A percentile compares a stretch with the other conserved stretches of the same genome.
Evolutionary conservation across 768 basidiomycete genomes (phyloP).

Genomic region (Astraeus odoratus): DNA sequence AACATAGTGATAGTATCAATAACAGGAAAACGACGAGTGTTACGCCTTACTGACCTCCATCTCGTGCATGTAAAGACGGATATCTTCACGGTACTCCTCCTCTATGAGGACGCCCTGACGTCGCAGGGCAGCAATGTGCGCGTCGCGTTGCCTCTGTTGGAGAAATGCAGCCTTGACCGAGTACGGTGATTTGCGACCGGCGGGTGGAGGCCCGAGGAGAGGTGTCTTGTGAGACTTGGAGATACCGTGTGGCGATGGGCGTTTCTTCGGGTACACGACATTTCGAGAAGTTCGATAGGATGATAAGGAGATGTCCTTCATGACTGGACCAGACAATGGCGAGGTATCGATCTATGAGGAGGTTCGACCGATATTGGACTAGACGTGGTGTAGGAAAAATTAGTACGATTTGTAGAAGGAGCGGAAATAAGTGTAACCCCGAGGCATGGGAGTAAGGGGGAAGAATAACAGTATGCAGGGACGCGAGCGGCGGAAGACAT

Average conservation of each 20-base stretch:
- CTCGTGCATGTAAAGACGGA: conserved; percentile 89
- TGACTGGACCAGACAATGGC: conserved; percentile 32
- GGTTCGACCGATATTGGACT: conserved; percentile 41
- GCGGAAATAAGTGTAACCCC: too few relatives aligned
- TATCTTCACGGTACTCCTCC: conserved; percentile 94
- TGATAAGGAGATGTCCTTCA: conserved; percentile 70
- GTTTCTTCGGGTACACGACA: conserved; percentile 75
- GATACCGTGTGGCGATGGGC: conserved; percentile 76
- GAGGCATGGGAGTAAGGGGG: background rate
- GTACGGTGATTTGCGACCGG: conserved; percentile 57
- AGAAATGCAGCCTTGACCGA: conserved; percentile 53
- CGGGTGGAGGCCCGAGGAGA: conserved; percentile 38
- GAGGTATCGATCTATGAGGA: conserved; percentile 35
- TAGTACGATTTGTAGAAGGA: conserved; percentile 5
- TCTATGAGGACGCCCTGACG: conserved; percentile 77
- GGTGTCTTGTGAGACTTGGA: conserved; percentile 60
- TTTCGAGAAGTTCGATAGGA: conserved; percentile 56
- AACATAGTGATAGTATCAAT: conserved; percentile 4
- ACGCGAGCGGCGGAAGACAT: too few relatives aligned
- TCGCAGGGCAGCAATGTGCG: conserved; percentile 61
- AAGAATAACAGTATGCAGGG: too few relatives aligned
- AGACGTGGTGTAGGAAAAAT: conserved; percentile 15
- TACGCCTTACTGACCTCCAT: conserved; percentile 79
- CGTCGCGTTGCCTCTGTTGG: conserved; percentile 63
- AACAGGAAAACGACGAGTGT: background rate